Evolutionary conservation across 306 rosid species (phyloP).

Genomic region (Albizia julibrissin): DNA sequence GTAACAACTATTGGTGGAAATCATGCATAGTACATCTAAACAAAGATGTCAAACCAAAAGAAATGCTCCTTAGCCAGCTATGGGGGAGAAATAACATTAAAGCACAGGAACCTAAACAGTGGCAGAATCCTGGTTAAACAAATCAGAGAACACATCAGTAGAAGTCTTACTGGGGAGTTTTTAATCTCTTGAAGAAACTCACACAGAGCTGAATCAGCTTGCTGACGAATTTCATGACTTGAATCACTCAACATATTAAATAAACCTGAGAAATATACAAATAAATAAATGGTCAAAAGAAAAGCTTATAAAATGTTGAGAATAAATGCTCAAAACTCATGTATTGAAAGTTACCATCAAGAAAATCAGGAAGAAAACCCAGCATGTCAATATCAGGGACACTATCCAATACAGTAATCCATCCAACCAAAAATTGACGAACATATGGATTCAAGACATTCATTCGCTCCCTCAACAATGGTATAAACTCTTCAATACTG

Average conservation of each 20-base stretch:
- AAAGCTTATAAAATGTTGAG: background rate
- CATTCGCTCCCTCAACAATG: conserved; percentile 99
- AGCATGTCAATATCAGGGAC: conserved; percentile 99
- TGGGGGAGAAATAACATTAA: conserved; percentile 13
- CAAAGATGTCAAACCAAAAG: conserved; percentile 5
- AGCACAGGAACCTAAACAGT: conserved; percentile 24
- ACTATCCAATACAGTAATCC: conserved; percentile 98
- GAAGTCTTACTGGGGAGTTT: conserved; percentile 93
- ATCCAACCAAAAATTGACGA: conserved; percentile 99
- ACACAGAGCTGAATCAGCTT: conserved; percentile 98
- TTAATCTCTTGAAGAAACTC: conserved; percentile 99
- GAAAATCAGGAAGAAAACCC: conserved; percentile 96
- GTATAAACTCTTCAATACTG: conserved; percentile 98
- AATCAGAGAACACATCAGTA: conserved; percentile 31
- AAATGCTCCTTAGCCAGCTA: background rate
- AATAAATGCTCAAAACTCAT: background rate
- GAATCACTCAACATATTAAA: conserved; percentile 98
- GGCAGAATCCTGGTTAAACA: conserved; percentile 49
- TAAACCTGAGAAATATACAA: conserved; percentile 65
- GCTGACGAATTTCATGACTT: conserved; percentile 95
- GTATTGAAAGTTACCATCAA: conserved; percentile 60
- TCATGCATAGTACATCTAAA: conserved; percentile 32
- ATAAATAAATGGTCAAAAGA: conserved; percentile 35
- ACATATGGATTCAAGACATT: conserved; percentile 95
- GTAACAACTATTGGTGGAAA: conserved; percentile 39